Evolutionary conservation across 2,329 filamentous ascomycete species (phyloP).

Genomic region (Ceratocystis eucalypticola): DNA sequence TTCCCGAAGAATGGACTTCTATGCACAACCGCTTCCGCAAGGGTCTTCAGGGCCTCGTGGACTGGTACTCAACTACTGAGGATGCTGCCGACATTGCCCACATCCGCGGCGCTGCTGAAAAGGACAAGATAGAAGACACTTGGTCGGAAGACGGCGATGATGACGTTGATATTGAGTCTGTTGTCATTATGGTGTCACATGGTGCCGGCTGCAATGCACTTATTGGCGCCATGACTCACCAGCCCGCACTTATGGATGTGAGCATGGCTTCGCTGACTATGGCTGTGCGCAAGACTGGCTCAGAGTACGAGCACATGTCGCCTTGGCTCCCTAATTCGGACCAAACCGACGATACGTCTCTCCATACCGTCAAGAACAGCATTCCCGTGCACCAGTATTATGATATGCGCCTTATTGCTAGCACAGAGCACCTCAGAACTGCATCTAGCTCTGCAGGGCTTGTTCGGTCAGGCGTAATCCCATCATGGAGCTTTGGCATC

Average conservation of each 20-base stretch:
- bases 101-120: slow-evolving; percentile 24
- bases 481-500: slow-evolving; percentile 13
- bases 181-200: slow-evolving; percentile 82
- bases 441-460: slow-evolving; percentile 28
- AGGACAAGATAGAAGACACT: slow-evolving; percentile 23
- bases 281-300: slow-evolving; percentile 50
- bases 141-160: slow-evolving; percentile 34
- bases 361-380: slow-evolving; percentile 22
- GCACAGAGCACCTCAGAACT: slow-evolving; percentile 55
- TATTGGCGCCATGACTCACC: slow-evolving; percentile 79
- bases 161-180: slow-evolving; percentile 56
- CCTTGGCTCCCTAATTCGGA: slow-evolving; percentile 21
- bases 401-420: slow-evolving; percentile 61
- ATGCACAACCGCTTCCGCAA: slow-evolving; percentile 86
- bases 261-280: slow-evolving; percentile 83
- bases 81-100: slow-evolving; percentile 39
- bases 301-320: slow-evolving; percentile 28
- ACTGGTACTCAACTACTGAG: slow-evolving; percentile 60
- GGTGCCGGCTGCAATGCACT: slow-evolving; percentile 92
- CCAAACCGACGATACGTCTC: slow-evolving; percentile 21
- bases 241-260: slow-evolving; percentile 82
- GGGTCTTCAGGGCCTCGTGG: slow-evolving; percentile 63
- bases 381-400: slow-evolving; percentile 48
- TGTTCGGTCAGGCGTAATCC: slow-evolving; percentile 23
- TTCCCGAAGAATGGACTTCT: slow-evolving; percentile 85